phyloP scores from a whole-genome alignment of 345 rosid genomes.

The Dipteronia sinensis region DNA sequence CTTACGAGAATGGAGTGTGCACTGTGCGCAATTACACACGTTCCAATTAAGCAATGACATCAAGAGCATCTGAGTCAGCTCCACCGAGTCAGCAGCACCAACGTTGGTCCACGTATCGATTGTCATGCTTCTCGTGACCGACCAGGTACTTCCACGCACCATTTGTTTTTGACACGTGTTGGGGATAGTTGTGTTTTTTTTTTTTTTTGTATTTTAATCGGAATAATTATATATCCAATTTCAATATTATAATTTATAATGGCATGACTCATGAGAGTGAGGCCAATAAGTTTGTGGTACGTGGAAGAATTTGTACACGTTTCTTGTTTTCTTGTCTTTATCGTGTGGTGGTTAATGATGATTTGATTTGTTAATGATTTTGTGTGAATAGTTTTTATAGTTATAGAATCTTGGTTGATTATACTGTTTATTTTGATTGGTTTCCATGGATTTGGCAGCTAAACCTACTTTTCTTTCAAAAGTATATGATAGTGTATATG shows the following conservation, averaged over 20 bases:
- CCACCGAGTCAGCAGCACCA: slow-evolving; percentile 4
- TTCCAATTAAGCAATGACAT: neutral
- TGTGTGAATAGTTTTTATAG: neutral
- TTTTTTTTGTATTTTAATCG: neutral
- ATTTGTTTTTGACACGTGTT: neutral
- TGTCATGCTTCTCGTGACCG: neutral
- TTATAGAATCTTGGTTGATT: neutral
- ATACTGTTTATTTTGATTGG: neutral
- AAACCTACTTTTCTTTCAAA: neutral
- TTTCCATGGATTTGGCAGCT: neutral
- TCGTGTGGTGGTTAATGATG: neutral
- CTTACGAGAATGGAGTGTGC: no score
- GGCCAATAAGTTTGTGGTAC: neutral
- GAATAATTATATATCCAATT: neutral
- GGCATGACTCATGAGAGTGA: neutral
- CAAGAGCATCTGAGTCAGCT: neutral
- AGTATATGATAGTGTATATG: neutral
- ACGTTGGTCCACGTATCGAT: neutral
- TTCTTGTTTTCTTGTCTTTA: neutral
- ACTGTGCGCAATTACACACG: neutral
- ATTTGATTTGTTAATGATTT: neutral
- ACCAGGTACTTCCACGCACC: neutral
- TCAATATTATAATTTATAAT: neutral
- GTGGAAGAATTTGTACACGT: neutral
- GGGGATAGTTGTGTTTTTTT: neutral